phyloP scores from a whole-genome alignment of 106 monocot genomes.

The Chionographis japonica region DNA sequence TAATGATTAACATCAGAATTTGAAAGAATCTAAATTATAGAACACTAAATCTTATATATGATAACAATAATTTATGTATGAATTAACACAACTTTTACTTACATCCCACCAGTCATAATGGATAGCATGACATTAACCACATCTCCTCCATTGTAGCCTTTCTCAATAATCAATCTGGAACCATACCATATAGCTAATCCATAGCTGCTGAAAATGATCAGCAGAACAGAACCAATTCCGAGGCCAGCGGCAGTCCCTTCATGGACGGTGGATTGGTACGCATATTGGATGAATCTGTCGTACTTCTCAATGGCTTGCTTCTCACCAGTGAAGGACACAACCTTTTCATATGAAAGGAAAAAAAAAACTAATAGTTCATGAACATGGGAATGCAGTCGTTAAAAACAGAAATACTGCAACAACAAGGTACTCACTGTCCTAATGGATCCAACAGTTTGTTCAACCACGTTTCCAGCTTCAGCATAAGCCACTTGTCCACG shows the following conservation, averaged over 20 bases:
- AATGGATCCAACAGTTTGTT: slow-evolving; percentile 72
- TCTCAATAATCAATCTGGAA: slow-evolving; percentile 42
- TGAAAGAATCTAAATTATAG: too few relatives aligned
- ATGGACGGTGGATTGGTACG: slow-evolving; percentile 32
- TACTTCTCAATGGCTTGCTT: slow-evolving; percentile 32
- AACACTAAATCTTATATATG: too few relatives aligned
- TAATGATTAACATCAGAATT: too few relatives aligned
- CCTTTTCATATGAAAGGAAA: slow-evolving; percentile 15
- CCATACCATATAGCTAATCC: slow-evolving; percentile 70
- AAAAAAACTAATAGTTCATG: background rate
- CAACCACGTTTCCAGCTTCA: slow-evolving; percentile 60
- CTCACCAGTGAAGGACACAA: slow-evolving; percentile 58
- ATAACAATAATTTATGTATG: too few relatives aligned
- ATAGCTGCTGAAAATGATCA: slow-evolving; percentile 50
- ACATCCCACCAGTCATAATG: slow-evolving; percentile 60
- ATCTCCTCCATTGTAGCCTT: slow-evolving; percentile 67
- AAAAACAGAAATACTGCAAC: background rate
- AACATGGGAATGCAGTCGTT: background rate
- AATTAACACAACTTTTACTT: slow-evolving; percentile 13
- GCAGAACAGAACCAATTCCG: slow-evolving; percentile 34
- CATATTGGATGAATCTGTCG: slow-evolving; percentile 24
- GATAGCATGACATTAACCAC: slow-evolving; percentile 55
- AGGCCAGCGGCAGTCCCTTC: slow-evolving; percentile 42
- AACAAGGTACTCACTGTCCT: slow-evolving; percentile 53
- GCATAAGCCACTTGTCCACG: slow-evolving; percentile 52